Base-by-base conservation (phyloP, 192 early-diverging fungal genomes). In the Podila epigama region DNA sequence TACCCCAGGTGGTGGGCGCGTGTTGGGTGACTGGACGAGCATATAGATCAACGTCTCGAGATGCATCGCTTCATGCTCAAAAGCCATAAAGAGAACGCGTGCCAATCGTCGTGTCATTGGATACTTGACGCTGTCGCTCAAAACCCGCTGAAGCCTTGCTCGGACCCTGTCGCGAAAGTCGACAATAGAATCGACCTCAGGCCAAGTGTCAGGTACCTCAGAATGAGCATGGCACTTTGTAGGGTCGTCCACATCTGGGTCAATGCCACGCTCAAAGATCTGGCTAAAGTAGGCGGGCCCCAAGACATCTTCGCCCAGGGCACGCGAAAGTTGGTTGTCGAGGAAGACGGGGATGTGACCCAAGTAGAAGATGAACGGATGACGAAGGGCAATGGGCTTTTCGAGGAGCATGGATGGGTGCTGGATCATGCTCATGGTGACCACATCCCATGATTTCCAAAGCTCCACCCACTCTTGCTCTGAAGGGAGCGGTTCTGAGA, bases 41-140 rank as follows among this genome's bases (percentile, higher is more conserved):
- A 98, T 98, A 65, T 96, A 95, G 2, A 97, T 77, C 20, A 97
- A 39, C 0, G 96, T 98, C 73, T 98, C 96, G 9, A 95, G 75
- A 62, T 98, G 96, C 94, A 96, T 91, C 1, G 90, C 94, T 63
- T 98, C 92, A 71, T 98, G 96, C 75, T 98, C 96, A 83, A 92
- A 96, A 13, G 85, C 82, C 95, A 97, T 96, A 87, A 87, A 94
- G 25, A 96, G 31, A 16, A 88, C 87, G 22, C 93, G 83, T 6
- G 82, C 87, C 33, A 88, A 28, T 28, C 80, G 62, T 29, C 77
- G 75, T 12, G 63, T 31, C 33, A 82, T 68, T 20, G 55, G 53
- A 31, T 66, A 70, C 18, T 39, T n/a, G 2, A 56, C 51, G 31
- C 67, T 31, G 11, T 61, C 66, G 15, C 84, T 62, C 9, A 94